phyloP scores from a whole-genome alignment of 2,329 filamentous ascomycete genomes.

The Fusarium paranaense region DNA sequence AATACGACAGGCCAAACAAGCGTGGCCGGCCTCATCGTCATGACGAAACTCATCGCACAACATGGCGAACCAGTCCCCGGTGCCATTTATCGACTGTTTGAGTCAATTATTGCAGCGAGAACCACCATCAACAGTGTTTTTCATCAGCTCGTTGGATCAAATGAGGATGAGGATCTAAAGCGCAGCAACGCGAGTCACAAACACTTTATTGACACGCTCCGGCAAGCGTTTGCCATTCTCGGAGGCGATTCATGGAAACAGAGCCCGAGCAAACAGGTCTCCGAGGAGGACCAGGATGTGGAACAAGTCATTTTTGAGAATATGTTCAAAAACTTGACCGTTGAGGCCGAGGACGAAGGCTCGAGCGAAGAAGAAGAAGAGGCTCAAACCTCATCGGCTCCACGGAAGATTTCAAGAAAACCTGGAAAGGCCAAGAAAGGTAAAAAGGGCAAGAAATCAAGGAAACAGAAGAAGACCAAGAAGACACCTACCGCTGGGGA shows the following conservation, averaged over 20 bases:
- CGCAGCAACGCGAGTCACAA: constrained; percentile 55
- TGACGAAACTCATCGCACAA: constrained; percentile 55
- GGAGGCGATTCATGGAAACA: constrained; percentile 47
- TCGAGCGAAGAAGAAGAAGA: constrained; percentile 18
- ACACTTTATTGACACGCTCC: constrained; percentile 56
- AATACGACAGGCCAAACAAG: constrained; percentile 55
- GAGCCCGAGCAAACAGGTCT: constrained; percentile 28
- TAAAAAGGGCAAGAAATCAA: constrained; percentile 31
- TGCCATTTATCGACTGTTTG: constrained; percentile 51
- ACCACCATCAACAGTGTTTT: constrained; percentile 46
- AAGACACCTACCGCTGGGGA: constrained; percentile 15
- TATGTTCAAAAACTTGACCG: constrained; percentile 23
- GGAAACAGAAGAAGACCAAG: constrained; percentile 16
- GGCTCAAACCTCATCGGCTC: neutral
- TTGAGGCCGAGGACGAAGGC: constrained; percentile 6
- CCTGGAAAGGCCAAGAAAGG: constrained; percentile 19
- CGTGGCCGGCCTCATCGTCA: constrained; percentile 50
- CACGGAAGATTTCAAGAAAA: neutral
- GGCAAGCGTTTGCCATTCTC: constrained; percentile 50
- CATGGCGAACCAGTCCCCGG: constrained; percentile 49
- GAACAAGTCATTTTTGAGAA: constrained; percentile 19
- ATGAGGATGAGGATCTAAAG: constrained; percentile 49
- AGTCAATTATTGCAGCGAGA: constrained; percentile 53
- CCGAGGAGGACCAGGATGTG: constrained; percentile 36
- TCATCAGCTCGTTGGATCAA: constrained; percentile 46